Percentiles rank a stretch among this genome's conserved stretches.
phyloP scores from a whole-genome alignment of 805 yeast genomes.

The Ogataea degrootiae region DNA sequence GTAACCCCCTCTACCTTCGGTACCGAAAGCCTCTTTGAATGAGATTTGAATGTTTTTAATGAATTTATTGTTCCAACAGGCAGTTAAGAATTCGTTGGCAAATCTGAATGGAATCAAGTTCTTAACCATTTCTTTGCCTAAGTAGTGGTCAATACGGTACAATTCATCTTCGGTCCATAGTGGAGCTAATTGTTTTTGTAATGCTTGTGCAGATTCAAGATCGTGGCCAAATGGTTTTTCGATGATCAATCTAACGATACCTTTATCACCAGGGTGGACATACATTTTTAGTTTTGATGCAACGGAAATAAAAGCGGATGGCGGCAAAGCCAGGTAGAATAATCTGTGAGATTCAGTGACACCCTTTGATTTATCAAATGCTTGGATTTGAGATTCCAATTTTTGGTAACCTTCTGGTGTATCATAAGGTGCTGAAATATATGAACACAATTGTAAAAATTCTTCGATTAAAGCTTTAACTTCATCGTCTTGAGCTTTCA shows the following conservation, averaged over 20 bases:
- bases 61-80: conserved; percentile 84
- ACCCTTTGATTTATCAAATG: conserved; percentile 48
- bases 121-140: conserved; percentile 98
- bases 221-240: conserved; percentile 98
- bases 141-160: conserved; percentile 93
- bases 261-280: conserved; percentile 59
- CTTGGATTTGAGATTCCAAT: conserved; percentile 51
- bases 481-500: conserved; percentile 36
- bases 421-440: conserved; percentile 79
- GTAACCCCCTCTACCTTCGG: conserved; percentile 98
- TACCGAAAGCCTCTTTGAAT: conserved; percentile 97
- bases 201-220: conserved; percentile 66
- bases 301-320: conserved; percentile 80
- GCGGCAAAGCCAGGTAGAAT: conserved; percentile 93
- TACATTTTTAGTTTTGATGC: conserved; percentile 65
- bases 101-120: conserved; percentile 85
- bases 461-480: conserved; percentile 43
- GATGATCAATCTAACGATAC: conserved; percentile 76
- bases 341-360: conserved; percentile 65
- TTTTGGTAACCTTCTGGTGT: conserved; percentile 63
- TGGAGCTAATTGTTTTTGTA: conserved; percentile 77
- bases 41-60: conserved; percentile 80
- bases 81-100: conserved; percentile 80
- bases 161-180: conserved; percentile 87
- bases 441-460: conserved; percentile 62